Percentiles rank a stretch among this genome's conserved stretches.
Evolutionary conservation across 1,284 basidiomycete species (phyloP).

Genomic region (Meripilus lineatus): DNA sequence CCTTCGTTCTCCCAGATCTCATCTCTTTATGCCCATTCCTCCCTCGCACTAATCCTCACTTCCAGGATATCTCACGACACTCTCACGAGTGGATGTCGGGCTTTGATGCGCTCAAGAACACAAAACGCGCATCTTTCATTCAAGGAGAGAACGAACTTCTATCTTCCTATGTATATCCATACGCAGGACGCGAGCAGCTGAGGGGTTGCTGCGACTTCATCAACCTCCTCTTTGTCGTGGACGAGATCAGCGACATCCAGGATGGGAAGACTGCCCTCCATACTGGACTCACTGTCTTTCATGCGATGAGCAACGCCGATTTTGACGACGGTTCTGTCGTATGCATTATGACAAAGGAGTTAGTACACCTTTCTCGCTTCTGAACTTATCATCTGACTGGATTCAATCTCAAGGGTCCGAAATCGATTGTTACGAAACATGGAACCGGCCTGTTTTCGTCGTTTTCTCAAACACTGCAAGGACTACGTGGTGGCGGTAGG

Average conservation of each 20-base stretch:
- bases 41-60: too few species aligned
- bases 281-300: slow-evolving; percentile 49
- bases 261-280: slow-evolving; percentile 47
- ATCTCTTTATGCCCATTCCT: slow-evolving; percentile 43
- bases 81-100: slow-evolving; percentile 60
- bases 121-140: slow-evolving; percentile 56
- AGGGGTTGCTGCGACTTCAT: slow-evolving; percentile 61
- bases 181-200: slow-evolving; percentile 53
- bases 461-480: slow-evolving; percentile 50
- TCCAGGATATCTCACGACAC: too few species aligned
- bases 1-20: slow-evolving; percentile 55
- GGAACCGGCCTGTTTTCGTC: slow-evolving; percentile 38
- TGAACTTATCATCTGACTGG: too few species aligned
- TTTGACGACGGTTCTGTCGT: slow-evolving; percentile 51
- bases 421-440: too few species aligned
- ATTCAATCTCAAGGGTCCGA: too few species aligned
- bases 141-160: slow-evolving; percentile 58
- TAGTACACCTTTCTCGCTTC: too few species aligned
- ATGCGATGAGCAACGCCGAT: slow-evolving; percentile 46
- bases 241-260: slow-evolving; percentile 69
- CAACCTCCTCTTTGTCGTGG: slow-evolving; percentile 62
- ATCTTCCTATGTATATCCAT: slow-evolving; percentile 57
- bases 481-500: slow-evolving; percentile 47
- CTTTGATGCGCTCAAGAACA: slow-evolving; percentile 53
- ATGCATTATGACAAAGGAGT: slow-evolving; percentile 59